phyloP scores from a whole-genome alignment of 2,329 filamentous ascomycete genomes.

The Aspergillus versicolor region DNA sequence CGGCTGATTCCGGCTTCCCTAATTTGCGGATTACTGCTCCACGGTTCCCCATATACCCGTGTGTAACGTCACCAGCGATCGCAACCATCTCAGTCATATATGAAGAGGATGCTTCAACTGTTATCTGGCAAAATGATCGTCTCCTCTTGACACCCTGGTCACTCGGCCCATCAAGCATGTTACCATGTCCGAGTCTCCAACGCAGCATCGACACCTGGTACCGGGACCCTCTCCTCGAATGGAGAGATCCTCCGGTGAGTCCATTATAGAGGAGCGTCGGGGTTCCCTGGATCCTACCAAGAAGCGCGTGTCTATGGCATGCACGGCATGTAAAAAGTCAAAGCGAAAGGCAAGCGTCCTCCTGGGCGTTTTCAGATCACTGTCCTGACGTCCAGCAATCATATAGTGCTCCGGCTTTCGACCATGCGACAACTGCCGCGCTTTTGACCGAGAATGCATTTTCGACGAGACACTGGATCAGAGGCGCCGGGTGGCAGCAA shows the following conservation, averaged over 20 bases:
- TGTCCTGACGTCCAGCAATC: neutral
- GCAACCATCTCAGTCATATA: neutral
- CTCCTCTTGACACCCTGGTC: neutral
- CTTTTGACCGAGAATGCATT: slow-evolving; percentile 42
- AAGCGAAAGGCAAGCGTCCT: slow-evolving; percentile 35
- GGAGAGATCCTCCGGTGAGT: slow-evolving; percentile 8
- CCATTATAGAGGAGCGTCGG: slow-evolving; percentile 11
- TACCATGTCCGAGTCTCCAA: slow-evolving; percentile 11
- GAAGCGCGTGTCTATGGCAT: slow-evolving; percentile 41
- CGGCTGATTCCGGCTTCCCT: neutral
- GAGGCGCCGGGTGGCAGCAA: slow-evolving; percentile 40
- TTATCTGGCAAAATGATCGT: neutral
- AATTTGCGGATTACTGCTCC: neutral
- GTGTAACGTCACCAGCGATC: neutral
- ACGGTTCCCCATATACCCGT: neutral
- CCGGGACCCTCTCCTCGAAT: slow-evolving; percentile 20
- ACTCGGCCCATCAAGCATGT: neutral
- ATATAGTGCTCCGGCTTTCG: slow-evolving; percentile 36
- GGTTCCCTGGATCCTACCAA: slow-evolving; percentile 24
- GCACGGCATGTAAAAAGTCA: slow-evolving; percentile 41
- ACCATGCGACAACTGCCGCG: slow-evolving; percentile 40
- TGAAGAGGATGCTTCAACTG: neutral
- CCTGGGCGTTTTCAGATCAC: too few relatives aligned
- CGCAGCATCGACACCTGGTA: slow-evolving; percentile 24
- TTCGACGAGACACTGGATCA: slow-evolving; percentile 63